These are phyloP conservation scores for Trichoderma polysporum DNA, from an alignment of 2,329 filamentous ascomycete species.

Conservation along the genomic window DNA sequence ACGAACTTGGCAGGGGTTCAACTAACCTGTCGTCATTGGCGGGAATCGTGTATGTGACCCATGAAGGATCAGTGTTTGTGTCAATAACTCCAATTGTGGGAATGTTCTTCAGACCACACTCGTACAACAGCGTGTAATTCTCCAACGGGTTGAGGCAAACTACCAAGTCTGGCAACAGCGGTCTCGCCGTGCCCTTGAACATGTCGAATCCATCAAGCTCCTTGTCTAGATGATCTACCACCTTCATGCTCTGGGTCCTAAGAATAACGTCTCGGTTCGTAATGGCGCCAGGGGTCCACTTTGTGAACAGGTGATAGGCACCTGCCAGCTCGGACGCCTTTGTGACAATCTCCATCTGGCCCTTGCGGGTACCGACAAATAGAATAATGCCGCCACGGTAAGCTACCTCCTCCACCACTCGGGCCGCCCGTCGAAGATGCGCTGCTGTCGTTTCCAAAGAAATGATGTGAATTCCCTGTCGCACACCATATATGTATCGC, in stretches of 20 bases:
- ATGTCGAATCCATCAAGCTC: conserved; percentile 60
- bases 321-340: conserved; percentile 74
- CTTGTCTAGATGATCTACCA: conserved; percentile 74
- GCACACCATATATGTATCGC: conserved; percentile 88
- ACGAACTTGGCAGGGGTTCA: neutral
- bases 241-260: conserved; percentile 64
- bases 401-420: conserved; percentile 84
- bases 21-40: conserved; percentile 90
- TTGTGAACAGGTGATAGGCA: conserved; percentile 85
- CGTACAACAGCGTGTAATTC: conserved; percentile 86
- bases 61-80: conserved; percentile 86
- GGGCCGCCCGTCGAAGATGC: conserved; percentile 88
- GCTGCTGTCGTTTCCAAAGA: conserved; percentile 84
- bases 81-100: conserved; percentile 95
- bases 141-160: conserved; percentile 90
- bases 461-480: conserved; percentile 89
- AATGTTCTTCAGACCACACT: conserved; percentile 83
- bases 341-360: conserved; percentile 78
- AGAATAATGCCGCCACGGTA: conserved; percentile 81
- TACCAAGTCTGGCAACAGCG: conserved; percentile 83
- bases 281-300: conserved; percentile 88
- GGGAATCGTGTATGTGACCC: conserved; percentile 95
- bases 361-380: conserved; percentile 83
- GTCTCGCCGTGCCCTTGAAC: conserved; percentile 61
- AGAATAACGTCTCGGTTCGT: conserved; percentile 93